Evolutionary conservation across 345 rosid species (phyloP).

Genomic region (Durio zibethinus): DNA sequence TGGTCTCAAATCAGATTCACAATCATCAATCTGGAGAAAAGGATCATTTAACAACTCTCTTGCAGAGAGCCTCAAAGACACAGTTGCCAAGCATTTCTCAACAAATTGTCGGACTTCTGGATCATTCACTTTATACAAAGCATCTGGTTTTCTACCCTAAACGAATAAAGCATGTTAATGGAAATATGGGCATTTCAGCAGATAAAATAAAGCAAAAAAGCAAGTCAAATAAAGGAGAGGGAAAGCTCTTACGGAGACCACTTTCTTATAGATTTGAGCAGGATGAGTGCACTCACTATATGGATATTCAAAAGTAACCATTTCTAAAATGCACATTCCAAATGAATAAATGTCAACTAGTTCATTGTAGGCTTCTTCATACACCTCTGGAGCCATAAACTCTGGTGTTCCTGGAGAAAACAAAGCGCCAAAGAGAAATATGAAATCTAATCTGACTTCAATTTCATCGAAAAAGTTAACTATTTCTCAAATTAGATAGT

Average conservation of each 20-base stretch:
- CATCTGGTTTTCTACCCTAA: conserved; percentile 93
- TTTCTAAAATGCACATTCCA: conserved; percentile 97
- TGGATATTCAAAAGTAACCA: conserved; percentile 97
- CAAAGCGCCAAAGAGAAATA: conserved; percentile 3
- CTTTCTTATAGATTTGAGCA: conserved; percentile 99
- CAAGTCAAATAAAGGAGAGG: background rate
- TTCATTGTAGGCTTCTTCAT: conserved; percentile 94
- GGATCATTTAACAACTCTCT: conserved; percentile 78
- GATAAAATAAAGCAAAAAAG: background rate
- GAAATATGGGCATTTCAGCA: conserved; percentile 9
- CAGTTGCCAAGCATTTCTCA: conserved; percentile 89
- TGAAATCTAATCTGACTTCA: background rate
- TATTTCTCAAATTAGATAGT: background rate
- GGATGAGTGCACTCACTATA: conserved; percentile 92
- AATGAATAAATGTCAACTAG: conserved; percentile 96
- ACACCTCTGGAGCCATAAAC: conserved; percentile 99
- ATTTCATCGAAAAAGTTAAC: background rate
- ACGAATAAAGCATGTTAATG: conserved; percentile 20
- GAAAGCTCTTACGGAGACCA: conserved; percentile 67
- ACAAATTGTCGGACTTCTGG: conserved; percentile 72
- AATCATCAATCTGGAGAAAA: conserved; percentile 61
- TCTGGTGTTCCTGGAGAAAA: conserved; percentile 86
- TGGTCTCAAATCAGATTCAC: conserved; percentile 48
- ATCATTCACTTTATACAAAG: conserved; percentile 76
- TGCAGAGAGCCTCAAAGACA: conserved; percentile 79